A percentile compares a stretch with the other conserved stretches of the same genome.
phyloP scores from a whole-genome alignment of 768 basidiomycete genomes.

The Lentinula aciculospora region DNA sequence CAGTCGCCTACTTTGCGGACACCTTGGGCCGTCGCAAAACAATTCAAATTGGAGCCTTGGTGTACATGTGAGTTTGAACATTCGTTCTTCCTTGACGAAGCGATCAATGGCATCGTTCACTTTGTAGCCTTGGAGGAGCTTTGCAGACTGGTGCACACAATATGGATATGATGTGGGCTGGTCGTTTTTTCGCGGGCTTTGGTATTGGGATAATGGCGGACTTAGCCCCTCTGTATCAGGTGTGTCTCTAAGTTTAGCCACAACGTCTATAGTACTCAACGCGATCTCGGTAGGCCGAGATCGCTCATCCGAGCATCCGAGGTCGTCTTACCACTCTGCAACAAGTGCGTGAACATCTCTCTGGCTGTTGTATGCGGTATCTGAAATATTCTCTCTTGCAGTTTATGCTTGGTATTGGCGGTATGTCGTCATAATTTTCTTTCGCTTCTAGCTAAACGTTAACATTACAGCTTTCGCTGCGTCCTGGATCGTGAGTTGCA shows the following conservation, averaged over 20 bases:
- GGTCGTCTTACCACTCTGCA: conserved; percentile 49
- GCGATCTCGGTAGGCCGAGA: conserved; percentile 32
- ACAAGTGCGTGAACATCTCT: conserved; percentile 23
- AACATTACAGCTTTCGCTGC: conserved; percentile 36
- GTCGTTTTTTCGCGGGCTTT: conserved; percentile 45
- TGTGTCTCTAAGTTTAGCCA: conserved; percentile 3
- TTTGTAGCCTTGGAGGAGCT: conserved; percentile 32
- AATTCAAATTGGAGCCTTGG: conserved; percentile 32
- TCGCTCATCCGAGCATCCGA: conserved; percentile 52
- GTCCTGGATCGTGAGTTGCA: conserved; percentile 33
- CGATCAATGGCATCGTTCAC: neutral
- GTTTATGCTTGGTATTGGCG: conserved; percentile 47
- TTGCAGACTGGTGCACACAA: conserved; percentile 41
- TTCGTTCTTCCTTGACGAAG: neutral
- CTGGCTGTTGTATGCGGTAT: neutral
- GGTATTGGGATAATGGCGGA: conserved; percentile 45
- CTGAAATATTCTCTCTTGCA: neutral
- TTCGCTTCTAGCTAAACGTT: neutral
- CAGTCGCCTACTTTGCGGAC: conserved; percentile 35
- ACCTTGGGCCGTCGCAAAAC: conserved; percentile 30
- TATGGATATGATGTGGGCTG: conserved; percentile 43
- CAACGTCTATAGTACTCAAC: neutral
- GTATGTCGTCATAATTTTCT: conserved; percentile 14
- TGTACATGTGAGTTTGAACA: conserved; percentile 27
- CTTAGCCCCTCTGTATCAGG: conserved; percentile 48